Evolutionary conservation across 1,284 basidiomycete species (phyloP).

Genomic region (Cryptococcus jaspeensis): DNA sequence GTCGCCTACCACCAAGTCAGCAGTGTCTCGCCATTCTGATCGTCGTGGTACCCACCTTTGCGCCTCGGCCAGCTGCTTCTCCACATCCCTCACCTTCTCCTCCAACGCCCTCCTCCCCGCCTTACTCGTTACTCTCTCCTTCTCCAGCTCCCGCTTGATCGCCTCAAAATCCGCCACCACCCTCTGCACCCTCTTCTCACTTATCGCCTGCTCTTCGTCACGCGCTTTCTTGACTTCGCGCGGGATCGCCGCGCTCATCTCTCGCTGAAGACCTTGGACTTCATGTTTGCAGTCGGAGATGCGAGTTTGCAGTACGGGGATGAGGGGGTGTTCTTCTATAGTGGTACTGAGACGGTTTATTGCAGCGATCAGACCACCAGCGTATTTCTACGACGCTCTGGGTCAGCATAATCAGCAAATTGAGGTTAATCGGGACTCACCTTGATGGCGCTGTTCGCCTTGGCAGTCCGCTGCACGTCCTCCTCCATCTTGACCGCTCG

Average conservation of each 20-base stretch:
- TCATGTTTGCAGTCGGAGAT: slow-evolving; percentile 1
- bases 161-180: slow-evolving; percentile 18
- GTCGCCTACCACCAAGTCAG: slow-evolving; percentile 11
- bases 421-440: slow-evolving; percentile 20
- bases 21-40: neutral
- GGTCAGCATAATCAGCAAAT: neutral
- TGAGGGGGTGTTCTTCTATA: slow-evolving; percentile 27
- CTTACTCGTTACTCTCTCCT: slow-evolving; percentile 22
- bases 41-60: slow-evolving; percentile 14
- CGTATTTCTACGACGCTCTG: slow-evolving; percentile 22
- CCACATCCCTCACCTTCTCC: slow-evolving; percentile 23
- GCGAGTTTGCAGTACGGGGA: slow-evolving; percentile 15
- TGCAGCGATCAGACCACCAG: slow-evolving; percentile 28
- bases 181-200: slow-evolving; percentile 13
- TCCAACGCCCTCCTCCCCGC: slow-evolving; percentile 15
- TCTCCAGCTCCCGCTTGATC: slow-evolving; percentile 26
- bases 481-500: slow-evolving; percentile 19
- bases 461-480: slow-evolving; percentile 21
- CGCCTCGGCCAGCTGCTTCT: slow-evolving; percentile 12
- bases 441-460: slow-evolving; percentile 31
- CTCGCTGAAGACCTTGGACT: neutral
- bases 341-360: slow-evolving; percentile 23
- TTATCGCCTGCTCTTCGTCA: slow-evolving; percentile 10
- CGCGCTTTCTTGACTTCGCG: slow-evolving; percentile 14
- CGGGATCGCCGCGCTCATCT: neutral